A percentile compares a stretch with the other conserved stretches of the same genome.
These are phyloP conservation scores for Fusarium devonianum DNA, from an alignment of 2,329 filamentous ascomycete genomes.

Conservation along the genomic window DNA sequence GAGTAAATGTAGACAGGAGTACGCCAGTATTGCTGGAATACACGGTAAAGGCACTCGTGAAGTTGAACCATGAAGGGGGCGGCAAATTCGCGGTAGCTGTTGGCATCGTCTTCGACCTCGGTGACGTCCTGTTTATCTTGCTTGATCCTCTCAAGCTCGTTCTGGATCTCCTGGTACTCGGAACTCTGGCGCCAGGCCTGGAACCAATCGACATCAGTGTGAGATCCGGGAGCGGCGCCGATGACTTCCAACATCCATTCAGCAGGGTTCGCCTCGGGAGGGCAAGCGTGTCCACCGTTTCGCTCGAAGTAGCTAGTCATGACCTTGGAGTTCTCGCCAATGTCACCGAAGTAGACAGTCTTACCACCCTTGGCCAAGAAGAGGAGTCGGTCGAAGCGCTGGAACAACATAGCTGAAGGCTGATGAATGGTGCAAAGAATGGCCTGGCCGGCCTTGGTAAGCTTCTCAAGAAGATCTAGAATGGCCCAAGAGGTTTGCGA, in stretches of 20 bases:
- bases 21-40: constrained; percentile 93
- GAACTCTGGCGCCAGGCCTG: constrained; percentile 65
- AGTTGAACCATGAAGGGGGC: constrained; percentile 76
- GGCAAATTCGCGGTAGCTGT: constrained; percentile 77
- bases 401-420: constrained; percentile 93
- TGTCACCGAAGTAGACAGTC: constrained; percentile 83
- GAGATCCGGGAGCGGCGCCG: constrained; percentile 68
- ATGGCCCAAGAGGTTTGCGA: constrained; percentile 95
- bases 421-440: constrained; percentile 98
- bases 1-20: constrained; percentile 89
- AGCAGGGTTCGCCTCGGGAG: constrained; percentile 75
- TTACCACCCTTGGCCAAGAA: constrained; percentile 79
- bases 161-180: constrained; percentile 63
- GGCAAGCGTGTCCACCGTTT: constrained; percentile 71
- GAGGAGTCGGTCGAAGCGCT: constrained; percentile 83
- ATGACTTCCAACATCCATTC: constrained; percentile 78
- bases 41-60: constrained; percentile 71
- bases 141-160: constrained; percentile 65
- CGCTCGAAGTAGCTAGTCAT: constrained; percentile 80
- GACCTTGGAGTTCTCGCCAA: constrained; percentile 73
- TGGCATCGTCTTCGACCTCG: constrained; percentile 47
- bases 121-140: constrained; percentile 51
- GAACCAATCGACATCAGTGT: constrained; percentile 71
- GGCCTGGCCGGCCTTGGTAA: constrained; percentile 87
- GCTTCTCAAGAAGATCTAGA: constrained; percentile 83